Evolutionary conservation across 2,329 filamentous ascomycete genomes (phyloP).

Genomic region (Rutstroemia sp.): DNA sequence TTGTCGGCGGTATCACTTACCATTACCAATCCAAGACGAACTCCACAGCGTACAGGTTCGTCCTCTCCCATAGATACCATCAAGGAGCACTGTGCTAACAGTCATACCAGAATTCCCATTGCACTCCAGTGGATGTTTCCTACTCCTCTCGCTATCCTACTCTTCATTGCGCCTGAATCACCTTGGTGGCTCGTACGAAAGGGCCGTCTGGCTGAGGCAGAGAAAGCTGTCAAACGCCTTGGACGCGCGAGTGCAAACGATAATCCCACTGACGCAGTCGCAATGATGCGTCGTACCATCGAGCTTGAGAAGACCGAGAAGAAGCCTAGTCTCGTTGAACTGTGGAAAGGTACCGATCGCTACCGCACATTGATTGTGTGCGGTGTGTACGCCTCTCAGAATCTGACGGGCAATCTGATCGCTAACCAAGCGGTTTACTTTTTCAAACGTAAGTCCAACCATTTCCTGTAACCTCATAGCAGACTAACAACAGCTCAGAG

Average conservation of each 20-base stretch:
- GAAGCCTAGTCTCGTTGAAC: constrained; percentile 41
- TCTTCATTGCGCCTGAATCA: constrained; percentile 40
- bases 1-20: constrained; percentile 51
- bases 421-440: constrained; percentile 57
- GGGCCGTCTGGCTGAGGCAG: constrained; percentile 36
- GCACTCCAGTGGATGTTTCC: constrained; percentile 47
- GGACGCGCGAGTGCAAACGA: constrained; percentile 35
- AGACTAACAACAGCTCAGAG: constrained; percentile 39
- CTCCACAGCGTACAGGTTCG: constrained; percentile 37
- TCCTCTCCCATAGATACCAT: constrained; percentile 16
- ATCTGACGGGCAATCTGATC: constrained; percentile 54
- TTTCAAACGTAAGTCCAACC: constrained; percentile 34
- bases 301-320: constrained; percentile 42
- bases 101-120: constrained; percentile 38
- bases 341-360: constrained; percentile 47
- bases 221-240: constrained; percentile 29
- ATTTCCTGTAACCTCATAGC: constrained; percentile 11
- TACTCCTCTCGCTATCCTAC: constrained; percentile 42
- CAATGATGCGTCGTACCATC: constrained; percentile 52
- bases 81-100: constrained; percentile 28
- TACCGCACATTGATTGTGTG: constrained; percentile 51
- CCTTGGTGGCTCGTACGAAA: constrained; percentile 43
- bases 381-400: constrained; percentile 51
- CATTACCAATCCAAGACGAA: constrained; percentile 36
- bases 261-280: constrained; percentile 42